Base-by-base conservation (phyloP, 108 stramenopile species). In the Mediolabrus comicus region DNA sequence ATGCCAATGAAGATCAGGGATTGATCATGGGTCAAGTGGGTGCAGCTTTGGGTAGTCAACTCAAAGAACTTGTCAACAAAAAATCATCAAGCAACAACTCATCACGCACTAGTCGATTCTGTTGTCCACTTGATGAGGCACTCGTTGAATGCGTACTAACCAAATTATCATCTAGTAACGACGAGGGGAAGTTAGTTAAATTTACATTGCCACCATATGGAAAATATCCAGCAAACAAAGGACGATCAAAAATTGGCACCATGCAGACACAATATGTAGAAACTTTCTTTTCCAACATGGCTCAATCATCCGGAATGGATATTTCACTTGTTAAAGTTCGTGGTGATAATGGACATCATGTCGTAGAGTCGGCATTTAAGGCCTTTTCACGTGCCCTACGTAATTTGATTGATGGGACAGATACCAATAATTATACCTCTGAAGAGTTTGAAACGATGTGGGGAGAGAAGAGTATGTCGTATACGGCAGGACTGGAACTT, bases 101-200 rank as follows among this genome's bases (percentile, higher is more conserved):
- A 38, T 13, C 31, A 19, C 54, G 32, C 1, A 38, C 56, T 19
- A 77, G 75, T 36, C 75, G 84, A 9, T 94, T 95, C 69, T 90
- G 84, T 59, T 92, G 91, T 74, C 94, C 94, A 29, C 81, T 95
- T 19, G 94, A 95, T 53, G 94, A 95, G 62, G 91, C 90, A 8
- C 76, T 91, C 41, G 91, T 91, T 1, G 85, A 87, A 66, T 90
- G 88, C 63, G 61, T 65, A 7, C 67, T 90, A n/a, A 75, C 75
- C 41, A 67, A 52, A 67, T 27, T 7, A 30, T 25, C 27, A 24
- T 49, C 26, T 30, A 65, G 43, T 14, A 56, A 58, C 12, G 62
- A 71, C 12, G 62, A 71, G n/a, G 73, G 72, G 10, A 43, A 56
- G 24, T 27, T 82, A 7, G 29, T 65, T 5, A 34, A 72, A 0